These are phyloP conservation scores for Mycena metata DNA, from an alignment of 768 basidiomycete species.

Conservation along the genomic window DNA sequence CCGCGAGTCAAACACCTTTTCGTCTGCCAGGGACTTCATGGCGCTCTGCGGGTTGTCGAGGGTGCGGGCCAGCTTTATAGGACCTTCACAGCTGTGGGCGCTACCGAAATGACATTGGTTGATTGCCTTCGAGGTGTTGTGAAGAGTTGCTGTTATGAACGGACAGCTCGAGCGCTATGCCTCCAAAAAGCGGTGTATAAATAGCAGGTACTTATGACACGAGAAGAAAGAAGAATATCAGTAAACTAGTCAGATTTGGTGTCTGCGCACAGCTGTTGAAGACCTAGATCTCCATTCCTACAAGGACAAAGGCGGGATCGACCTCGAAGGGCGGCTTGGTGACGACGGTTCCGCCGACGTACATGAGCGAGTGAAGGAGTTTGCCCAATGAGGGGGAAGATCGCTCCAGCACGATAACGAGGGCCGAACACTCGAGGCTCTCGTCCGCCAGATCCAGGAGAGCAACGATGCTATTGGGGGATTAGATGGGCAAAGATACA, in stretches of 20 bases:
- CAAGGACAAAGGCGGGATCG: conserved; percentile 83
- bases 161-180: conserved; percentile 9
- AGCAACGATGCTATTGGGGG: conserved; percentile 76
- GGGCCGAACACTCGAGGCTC: conserved; percentile 78
- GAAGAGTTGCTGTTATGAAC: neutral
- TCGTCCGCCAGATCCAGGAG: conserved; percentile 92
- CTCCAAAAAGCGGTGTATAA: conserved; percentile 33
- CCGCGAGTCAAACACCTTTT: neutral
- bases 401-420: conserved; percentile 86
- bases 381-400: conserved; percentile 77
- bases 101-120: neutral
- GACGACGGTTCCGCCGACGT: conserved; percentile 89
- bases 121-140: too few species aligned
- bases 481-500: conserved; percentile 26
- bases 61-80: conserved; percentile 3
- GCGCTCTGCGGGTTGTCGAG: neutral
- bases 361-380: conserved; percentile 91
- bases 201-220: conserved; percentile 26
- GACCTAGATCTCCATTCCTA: conserved; percentile 84
- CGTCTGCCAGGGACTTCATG: neutral
- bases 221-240: conserved; percentile 14
- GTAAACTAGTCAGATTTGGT: conserved; percentile 20
- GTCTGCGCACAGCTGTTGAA: conserved; percentile 20
- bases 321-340: conserved; percentile 84
- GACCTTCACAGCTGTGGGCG: neutral